Percentiles rank a stretch among this genome's conserved stretches.
Conservation (phyloP, 106 monocot genomes). For the Dioscorea dumetorum region DNA sequence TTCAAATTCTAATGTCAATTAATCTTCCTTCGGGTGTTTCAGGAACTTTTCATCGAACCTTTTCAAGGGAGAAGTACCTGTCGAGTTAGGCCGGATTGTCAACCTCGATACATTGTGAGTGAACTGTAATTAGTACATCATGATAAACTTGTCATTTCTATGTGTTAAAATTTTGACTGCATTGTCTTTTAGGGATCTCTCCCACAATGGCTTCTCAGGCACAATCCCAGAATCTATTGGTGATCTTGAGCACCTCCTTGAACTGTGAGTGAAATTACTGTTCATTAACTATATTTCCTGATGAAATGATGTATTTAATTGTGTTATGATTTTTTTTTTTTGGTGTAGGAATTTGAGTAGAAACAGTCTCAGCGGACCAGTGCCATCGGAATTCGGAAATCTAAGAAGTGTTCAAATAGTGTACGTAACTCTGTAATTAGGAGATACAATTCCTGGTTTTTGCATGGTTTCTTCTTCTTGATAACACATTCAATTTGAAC, state of each 20-base stretch:
- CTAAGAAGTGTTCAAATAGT: conserved; percentile 93
- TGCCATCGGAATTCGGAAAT: conserved; percentile 87
- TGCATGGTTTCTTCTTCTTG: neutral
- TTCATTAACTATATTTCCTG: neutral
- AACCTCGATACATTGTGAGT: conserved; percentile 95
- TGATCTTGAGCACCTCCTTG: conserved; percentile 93
- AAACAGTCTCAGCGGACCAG: conserved; percentile 47
- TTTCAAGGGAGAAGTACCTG: conserved; percentile 71
- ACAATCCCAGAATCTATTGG: conserved; percentile 78
- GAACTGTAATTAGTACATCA: no score
- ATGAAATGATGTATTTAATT: neutral
- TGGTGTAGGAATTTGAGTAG: conserved; percentile 89
- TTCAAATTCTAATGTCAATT: neutral
- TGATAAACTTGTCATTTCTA: neutral
- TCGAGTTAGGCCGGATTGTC: conserved; percentile 71
- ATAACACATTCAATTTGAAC: neutral
- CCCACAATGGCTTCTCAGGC: conserved; percentile 72
- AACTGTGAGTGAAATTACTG: conserved; percentile 42
- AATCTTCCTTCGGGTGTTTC: neutral
- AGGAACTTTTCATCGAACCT: conserved; percentile 93
- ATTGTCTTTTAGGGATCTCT: conserved; percentile 63
- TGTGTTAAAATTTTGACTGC: neutral
- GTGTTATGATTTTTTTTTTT: neutral
- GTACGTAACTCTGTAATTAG: conserved; percentile 26
- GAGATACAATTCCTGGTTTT: neutral